Percentiles rank a stretch among this genome's conserved stretches.
These are phyloP conservation scores for Moniliella sp. DNA, from an alignment of 1,284 basidiomycete species.

Conservation along the genomic window DNA sequence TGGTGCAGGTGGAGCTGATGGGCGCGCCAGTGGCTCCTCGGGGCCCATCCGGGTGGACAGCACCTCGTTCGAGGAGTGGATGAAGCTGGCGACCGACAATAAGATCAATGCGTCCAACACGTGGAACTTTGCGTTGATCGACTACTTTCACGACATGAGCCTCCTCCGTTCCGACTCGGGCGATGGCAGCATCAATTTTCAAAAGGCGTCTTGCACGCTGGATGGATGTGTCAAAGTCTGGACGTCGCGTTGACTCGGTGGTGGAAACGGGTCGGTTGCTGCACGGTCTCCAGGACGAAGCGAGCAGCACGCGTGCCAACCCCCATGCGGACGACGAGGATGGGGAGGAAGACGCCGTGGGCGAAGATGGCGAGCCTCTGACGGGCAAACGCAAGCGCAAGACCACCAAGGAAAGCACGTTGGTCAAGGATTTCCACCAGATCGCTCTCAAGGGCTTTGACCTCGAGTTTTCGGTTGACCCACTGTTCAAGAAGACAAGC, in stretches of 20 bases:
- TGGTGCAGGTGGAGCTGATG: too few relatives aligned
- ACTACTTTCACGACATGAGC: slow-evolving; percentile 98
- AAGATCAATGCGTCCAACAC: slow-evolving; percentile 98
- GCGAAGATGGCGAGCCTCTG: slow-evolving; percentile 46
- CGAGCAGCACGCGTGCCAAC: slow-evolving; percentile 34
- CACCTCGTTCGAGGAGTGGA: slow-evolving; percentile 63
- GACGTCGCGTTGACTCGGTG: slow-evolving; percentile 85
- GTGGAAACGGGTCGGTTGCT: slow-evolving; percentile 89
- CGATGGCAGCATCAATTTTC: slow-evolving; percentile 61
- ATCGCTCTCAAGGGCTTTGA: slow-evolving; percentile 56
- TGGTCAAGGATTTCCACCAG: slow-evolving; percentile 39
- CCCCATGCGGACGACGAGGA: slow-evolving; percentile 6
- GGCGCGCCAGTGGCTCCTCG: not conserved
- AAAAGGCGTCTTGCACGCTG: slow-evolving; percentile 85
- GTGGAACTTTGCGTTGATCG: slow-evolving; percentile 92
- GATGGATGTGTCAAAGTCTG: slow-evolving; percentile 99
- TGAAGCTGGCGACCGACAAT: slow-evolving; percentile 99
- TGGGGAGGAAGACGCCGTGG: slow-evolving; percentile 36
- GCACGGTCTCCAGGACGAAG: slow-evolving; percentile 55
- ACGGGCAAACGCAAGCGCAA: slow-evolving; percentile 37
- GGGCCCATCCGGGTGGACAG: slow-evolving; percentile 13
- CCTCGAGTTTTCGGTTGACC: slow-evolving; percentile 75
- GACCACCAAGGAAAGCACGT: slow-evolving; percentile 22
- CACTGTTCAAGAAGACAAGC: slow-evolving; percentile 86
- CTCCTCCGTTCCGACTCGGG: slow-evolving; percentile 44